These are phyloP conservation scores for Talaromyces atroroseus DNA, from an alignment of 2,329 filamentous ascomycete genomes.

Conservation along the genomic window DNA sequence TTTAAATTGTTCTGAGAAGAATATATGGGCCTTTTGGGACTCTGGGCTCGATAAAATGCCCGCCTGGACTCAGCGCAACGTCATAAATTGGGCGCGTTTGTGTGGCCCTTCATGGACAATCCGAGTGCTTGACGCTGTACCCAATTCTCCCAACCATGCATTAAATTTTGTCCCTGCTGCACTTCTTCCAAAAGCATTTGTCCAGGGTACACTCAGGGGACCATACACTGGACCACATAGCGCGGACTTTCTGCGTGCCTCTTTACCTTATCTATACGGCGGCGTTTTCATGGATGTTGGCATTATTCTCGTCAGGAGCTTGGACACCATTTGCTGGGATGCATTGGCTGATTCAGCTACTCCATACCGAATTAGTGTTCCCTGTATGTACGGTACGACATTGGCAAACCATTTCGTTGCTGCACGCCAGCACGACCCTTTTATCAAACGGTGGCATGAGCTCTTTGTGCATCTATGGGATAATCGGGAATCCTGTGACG, in stretches of 20 bases:
- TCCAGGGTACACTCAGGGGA: conserved; percentile 42
- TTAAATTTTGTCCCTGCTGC: conserved; percentile 32
- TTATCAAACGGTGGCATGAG: conserved; percentile 42
- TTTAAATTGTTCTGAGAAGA: conserved; percentile 33
- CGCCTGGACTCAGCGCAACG: conserved; percentile 37
- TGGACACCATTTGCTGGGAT: conserved; percentile 42
- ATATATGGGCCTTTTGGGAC: conserved; percentile 41
- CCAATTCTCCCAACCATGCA: conserved; percentile 36
- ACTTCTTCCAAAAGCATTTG: conserved; percentile 38
- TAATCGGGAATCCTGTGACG: conserved; percentile 27
- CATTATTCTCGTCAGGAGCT: conserved; percentile 36
- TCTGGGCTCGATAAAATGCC: conserved; percentile 32
- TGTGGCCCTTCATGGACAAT: conserved; percentile 38
- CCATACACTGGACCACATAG: conserved; percentile 41
- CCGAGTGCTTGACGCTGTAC: conserved; percentile 36
- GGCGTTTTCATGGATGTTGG: conserved; percentile 41
- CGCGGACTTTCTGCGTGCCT: conserved; percentile 45
- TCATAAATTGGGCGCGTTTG: conserved; percentile 38
- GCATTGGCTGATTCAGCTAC: conserved; percentile 1
- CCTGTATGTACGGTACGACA: conserved; percentile 11
- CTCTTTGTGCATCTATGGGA: conserved; percentile 35
- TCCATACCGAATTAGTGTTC: conserved; percentile 9
- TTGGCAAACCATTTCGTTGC: conserved; percentile 43
- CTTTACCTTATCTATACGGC: conserved; percentile 26
- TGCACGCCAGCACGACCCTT: conserved; percentile 37